These are phyloP conservation scores for Umbilicus rupestris DNA, from an alignment of 164 flowering plant genomes.

Conservation along the genomic window DNA sequence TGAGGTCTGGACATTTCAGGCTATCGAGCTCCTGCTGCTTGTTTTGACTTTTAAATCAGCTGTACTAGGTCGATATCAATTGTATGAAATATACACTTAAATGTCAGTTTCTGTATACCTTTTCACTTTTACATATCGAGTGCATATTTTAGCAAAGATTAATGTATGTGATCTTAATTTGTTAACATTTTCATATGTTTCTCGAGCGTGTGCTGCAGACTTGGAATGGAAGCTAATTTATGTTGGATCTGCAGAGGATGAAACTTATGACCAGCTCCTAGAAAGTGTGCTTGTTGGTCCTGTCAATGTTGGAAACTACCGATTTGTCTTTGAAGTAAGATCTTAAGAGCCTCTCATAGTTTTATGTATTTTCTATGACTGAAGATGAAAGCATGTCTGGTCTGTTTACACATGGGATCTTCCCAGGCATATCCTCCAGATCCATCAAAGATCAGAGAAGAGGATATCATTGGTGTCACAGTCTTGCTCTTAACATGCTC, in stretches of 20 bases:
- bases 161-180: too few species aligned
- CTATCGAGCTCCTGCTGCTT: too few species aligned
- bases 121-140: too few species aligned
- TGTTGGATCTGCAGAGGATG: constrained; percentile 99
- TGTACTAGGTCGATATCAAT: not conserved
- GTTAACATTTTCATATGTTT: not conserved
- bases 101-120: too few species aligned
- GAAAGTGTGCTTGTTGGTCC: constrained; percentile 99
- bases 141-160: not conserved
- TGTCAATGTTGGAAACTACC: constrained; percentile 93
- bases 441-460: constrained; percentile 88
- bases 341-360: not conserved
- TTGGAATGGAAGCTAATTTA: constrained; percentile 97
- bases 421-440: constrained; percentile 84
- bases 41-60: not conserved
- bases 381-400: not conserved
- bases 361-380: not conserved
- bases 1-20: too few species aligned
- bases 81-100: not conserved
- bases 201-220: constrained; percentile 32
- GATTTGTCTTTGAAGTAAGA: constrained; percentile 88
- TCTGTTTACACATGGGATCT: not conserved
- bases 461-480: constrained; percentile 93
- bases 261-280: constrained; percentile 83
- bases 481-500: constrained; percentile 92